Conservation (phyloP, 495 filamentous ascomycete genomes). For the Penicillium mononematosum region DNA sequence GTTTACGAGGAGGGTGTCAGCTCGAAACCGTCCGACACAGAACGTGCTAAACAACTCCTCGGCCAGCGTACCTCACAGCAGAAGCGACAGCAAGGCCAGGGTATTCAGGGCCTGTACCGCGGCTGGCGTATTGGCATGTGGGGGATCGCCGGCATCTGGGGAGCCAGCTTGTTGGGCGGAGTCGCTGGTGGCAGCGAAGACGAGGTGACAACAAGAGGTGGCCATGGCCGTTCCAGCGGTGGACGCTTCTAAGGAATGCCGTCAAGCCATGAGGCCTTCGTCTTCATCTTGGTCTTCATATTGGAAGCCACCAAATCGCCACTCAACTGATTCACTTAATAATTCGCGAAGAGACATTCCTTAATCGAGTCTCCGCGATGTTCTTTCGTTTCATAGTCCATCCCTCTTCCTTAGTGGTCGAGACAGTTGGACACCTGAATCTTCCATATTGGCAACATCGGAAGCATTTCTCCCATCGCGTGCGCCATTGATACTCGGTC, state of each 20-base stretch:
- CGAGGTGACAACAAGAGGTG: conserved; percentile 32
- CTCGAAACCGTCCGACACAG: conserved; percentile 28
- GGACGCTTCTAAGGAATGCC: conserved; percentile 33
- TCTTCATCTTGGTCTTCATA: background rate
- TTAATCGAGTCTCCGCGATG: background rate
- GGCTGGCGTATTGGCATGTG: conserved; percentile 96
- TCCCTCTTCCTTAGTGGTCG: background rate
- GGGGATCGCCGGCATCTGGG: conserved; percentile 89
- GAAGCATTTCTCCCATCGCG: conserved; percentile 7
- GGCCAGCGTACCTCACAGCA: conserved; percentile 33
- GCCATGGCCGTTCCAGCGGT: conserved; percentile 31
- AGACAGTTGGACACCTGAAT: background rate
- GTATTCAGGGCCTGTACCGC: conserved; percentile 79
- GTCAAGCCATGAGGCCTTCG: background rate
- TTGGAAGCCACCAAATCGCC: background rate
- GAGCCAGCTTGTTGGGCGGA: conserved; percentile 60
- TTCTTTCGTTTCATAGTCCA: background rate
- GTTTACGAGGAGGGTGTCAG: conserved; percentile 75
- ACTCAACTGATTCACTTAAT: background rate
- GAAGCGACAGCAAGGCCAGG: conserved; percentile 66
- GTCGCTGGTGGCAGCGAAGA: conserved; percentile 37
- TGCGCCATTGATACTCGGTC: conserved; percentile 12
- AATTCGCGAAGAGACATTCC: background rate
- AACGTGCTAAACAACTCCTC: conserved; percentile 37
- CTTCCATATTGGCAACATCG: background rate